Evolutionary conservation across 1,284 basidiomycete genomes (phyloP), one percentile per base, ranked within the genome.

Genomic region (Naganishia sp.): DNA sequence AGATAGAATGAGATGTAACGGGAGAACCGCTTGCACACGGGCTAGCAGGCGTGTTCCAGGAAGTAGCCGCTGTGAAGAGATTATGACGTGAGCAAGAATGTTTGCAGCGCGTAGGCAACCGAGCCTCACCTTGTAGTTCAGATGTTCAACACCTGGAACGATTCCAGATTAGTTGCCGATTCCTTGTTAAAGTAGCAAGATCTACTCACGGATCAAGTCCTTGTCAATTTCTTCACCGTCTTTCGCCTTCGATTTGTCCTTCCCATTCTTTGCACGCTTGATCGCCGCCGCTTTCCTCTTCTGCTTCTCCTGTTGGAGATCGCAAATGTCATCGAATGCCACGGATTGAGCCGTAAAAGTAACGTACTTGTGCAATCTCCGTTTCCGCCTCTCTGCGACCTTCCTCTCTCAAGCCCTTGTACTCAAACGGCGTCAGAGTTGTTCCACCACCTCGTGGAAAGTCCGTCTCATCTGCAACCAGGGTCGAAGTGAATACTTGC

Each of bases 1-100:
- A 7, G 94, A 97, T 28, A 99, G 83, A 66, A 99, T 86, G 50
- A 99, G 84, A 54, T 92, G 91, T 28, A 99, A 86, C 3, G 95
- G 92, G 70, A 93, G 87, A 55, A 99, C 85, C 16, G 90, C 87
- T 71, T 92, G 85, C 56, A 99, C 85, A 79, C 93, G 90, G 42
- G 88, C 89, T 42, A 99, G 83, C 21, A 98, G 84, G 74, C 89
- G 90, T 82, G 93, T 92, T 43, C 94, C 95, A 42, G 88, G 83
- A 44, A 84, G 80, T 9, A 98, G 83, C 71, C 94, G 87, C 92
- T 94, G 71, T 70, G 55, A 61, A 56, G 3, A 55, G 18, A 23
- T 18, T 6, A 55, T 25, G 21, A 46, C 28, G 3, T 25, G 49
- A 21, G 10, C 13, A 42, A 42, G 16, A 63, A 39, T 23, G 10